Evolutionary conservation across 1,284 basidiomycete genomes (phyloP).

Genomic region (Leccinum variabile): DNA sequence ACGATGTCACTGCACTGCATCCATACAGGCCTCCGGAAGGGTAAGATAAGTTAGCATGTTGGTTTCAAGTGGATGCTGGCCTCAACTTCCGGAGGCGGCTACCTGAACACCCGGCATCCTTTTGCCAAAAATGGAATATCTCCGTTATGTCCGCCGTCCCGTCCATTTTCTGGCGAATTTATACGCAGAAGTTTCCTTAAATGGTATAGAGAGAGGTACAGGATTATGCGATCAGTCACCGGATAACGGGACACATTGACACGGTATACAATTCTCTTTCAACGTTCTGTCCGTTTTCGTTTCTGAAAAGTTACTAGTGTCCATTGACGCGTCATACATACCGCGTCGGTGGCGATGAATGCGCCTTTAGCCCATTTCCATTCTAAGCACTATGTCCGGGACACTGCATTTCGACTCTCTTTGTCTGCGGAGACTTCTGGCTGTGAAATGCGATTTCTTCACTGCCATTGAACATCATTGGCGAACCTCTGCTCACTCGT

Average conservation of each 20-base stretch:
- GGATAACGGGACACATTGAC: slow-evolving; percentile 22
- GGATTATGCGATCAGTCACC: slow-evolving; percentile 25
- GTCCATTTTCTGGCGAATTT: not conserved
- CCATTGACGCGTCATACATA: slow-evolving; percentile 22
- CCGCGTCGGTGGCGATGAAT: slow-evolving; percentile 33
- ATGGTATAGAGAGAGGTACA: slow-evolving; percentile 18
- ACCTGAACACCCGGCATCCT: slow-evolving; percentile 18
- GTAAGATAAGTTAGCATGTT: slow-evolving; percentile 10
- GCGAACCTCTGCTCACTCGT: slow-evolving; percentile 20
- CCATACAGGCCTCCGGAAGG: slow-evolving; percentile 8
- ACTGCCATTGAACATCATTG: slow-evolving; percentile 30
- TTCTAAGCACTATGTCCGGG: slow-evolving; percentile 14
- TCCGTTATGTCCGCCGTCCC: slow-evolving; percentile 9
- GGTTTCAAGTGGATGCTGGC: not conserved
- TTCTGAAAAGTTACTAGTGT: slow-evolving; percentile 11
- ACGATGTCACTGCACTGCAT: slow-evolving; percentile 29
- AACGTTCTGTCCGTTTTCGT: slow-evolving; percentile 7
- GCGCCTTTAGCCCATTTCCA: slow-evolving; percentile 29
- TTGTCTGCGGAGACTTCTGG: slow-evolving; percentile 31
- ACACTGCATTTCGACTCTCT: slow-evolving; percentile 33
- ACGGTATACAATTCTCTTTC: slow-evolving; percentile 12
- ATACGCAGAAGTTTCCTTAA: not conserved
- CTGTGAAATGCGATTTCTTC: slow-evolving; percentile 35
- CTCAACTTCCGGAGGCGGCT: slow-evolving; percentile 24
- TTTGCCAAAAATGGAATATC: slow-evolving; percentile 3